phyloP scores from a whole-genome alignment of 305 asterid species.

The Ilex paraguariensis region DNA sequence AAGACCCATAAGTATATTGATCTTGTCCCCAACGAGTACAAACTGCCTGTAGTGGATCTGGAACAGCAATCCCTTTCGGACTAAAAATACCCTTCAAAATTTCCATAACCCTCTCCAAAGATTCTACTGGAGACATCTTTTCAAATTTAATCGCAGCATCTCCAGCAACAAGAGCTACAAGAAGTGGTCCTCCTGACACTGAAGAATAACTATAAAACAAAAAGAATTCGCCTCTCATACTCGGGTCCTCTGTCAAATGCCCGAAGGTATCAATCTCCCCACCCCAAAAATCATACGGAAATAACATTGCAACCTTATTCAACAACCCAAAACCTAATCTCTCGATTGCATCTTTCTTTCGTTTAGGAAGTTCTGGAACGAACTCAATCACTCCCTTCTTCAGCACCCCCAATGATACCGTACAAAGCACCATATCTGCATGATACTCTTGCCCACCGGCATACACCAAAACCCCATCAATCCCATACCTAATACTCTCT shows the following conservation, averaged over 20 bases:
- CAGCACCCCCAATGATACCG: conserved; percentile 83
- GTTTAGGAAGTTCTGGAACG: conserved; percentile 81
- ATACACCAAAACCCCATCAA: conserved; percentile 70
- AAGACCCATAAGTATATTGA: conserved; percentile 74
- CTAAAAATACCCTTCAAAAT: conserved; percentile 84
- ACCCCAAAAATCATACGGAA: conserved; percentile 98
- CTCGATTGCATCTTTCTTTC: conserved; percentile 77
- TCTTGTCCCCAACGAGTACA: conserved; percentile 99
- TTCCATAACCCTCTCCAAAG: conserved; percentile 73
- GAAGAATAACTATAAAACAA: conserved; percentile 85
- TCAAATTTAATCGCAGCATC: conserved; percentile 91
- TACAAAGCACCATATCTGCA: conserved; percentile 84
- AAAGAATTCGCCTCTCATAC: conserved; percentile 90
- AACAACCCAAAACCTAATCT: conserved; percentile 88
- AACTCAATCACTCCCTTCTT: conserved; percentile 71
- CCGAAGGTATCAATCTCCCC: conserved; percentile 98
- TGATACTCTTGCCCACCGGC: conserved; percentile 76
- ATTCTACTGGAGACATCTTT: conserved; percentile 67
- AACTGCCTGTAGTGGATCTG: conserved; percentile 81
- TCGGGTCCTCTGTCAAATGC: conserved; percentile 78
- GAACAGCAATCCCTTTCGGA: conserved; percentile 96
- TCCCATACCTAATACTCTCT: conserved; percentile 63
- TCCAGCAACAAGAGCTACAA: conserved; percentile 94
- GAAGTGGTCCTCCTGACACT: conserved; percentile 95
- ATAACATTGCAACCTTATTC: conserved; percentile 88